Base-by-base conservation (phyloP, 495 filamentous ascomycete species). In the Penicillium waksmanii region DNA sequence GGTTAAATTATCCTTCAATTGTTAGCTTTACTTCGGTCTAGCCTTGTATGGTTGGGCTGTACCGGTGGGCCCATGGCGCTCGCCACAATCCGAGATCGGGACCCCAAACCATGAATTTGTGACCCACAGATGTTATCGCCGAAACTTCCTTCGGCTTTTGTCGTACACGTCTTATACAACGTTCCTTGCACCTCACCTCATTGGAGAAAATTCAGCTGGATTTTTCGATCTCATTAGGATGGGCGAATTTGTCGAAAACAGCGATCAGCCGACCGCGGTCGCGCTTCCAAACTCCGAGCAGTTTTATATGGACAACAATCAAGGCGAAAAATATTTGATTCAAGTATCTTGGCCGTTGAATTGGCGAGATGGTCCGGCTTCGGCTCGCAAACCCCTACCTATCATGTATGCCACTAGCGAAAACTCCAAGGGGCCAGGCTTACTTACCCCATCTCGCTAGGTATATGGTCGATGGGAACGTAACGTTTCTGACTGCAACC, bases 391-490 rank as follows among this genome's bases (percentile, higher is more conserved):
- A 2, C 55, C 60, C 5, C 21, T 62, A 7, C 65, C 68, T 3
- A 66, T 71, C 8, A 64, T 71, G 68, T 71, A 48, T 13, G 42
- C 5, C 9, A 17, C 17, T 19, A 9, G 7, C 17, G 15, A 44
- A 44, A 44, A 17, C 6, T 3, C 4, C 12, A 44, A 44, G 17
- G 4, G n/a, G 8, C 42, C 15, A 44, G 8, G 17, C 42, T n/a
- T 44, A n/a, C 42, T 44, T 44, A 44, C 17, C n/a, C 9, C 42
- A 18, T 18, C 1, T 34, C 18, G 5, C 17, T 50, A 68, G 68
- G 55, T 71, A 71, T 51, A 62, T 67, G 8, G 64, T 71, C 18
- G 69, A 71, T 17, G 69, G 69, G 10, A 71, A 71, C 51, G 60
- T 66, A 1, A 25, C 69, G 19, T 71, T 71, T 53, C 19, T 71